phyloP scores from a whole-genome alignment of 164 flowering plant genomes.

The Liriodendron chinense region DNA sequence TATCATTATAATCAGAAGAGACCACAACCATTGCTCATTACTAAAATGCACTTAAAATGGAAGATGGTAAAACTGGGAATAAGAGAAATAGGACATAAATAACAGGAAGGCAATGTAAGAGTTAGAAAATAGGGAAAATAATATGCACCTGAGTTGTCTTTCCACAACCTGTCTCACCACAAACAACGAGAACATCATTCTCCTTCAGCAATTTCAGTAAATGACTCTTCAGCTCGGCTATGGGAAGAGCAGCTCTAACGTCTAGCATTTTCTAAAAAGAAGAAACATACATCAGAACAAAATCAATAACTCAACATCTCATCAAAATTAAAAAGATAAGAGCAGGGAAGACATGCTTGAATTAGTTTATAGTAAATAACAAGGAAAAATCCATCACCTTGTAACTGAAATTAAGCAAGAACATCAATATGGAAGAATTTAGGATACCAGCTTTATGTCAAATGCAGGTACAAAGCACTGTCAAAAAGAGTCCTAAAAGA shows the following conservation, averaged over 20 bases:
- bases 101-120: background rate
- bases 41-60: background rate
- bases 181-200: conserved; percentile 74
- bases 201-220: conserved; percentile 56
- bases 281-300: background rate
- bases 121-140: background rate
- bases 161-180: conserved; percentile 97
- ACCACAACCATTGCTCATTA: background rate
- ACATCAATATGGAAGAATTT: background rate
- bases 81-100: background rate
- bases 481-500: too few species aligned
- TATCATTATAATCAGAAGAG: background rate
- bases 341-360: background rate
- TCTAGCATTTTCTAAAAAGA: conserved; percentile 63
- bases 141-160: conserved; percentile 87
- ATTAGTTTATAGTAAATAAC: background rate
- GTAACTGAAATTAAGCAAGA: background rate
- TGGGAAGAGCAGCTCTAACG: conserved; percentile 74
- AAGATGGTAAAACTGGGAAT: background rate
- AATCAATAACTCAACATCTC: background rate
- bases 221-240: conserved; percentile 56
- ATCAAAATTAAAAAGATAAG: too few species aligned
- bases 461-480: too few species aligned
- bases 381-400: background rate
- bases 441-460: too few species aligned